These are phyloP conservation scores for Penicillium paradoxum DNA, from an alignment of 495 filamentous ascomycete genomes.

Conservation along the genomic window DNA sequence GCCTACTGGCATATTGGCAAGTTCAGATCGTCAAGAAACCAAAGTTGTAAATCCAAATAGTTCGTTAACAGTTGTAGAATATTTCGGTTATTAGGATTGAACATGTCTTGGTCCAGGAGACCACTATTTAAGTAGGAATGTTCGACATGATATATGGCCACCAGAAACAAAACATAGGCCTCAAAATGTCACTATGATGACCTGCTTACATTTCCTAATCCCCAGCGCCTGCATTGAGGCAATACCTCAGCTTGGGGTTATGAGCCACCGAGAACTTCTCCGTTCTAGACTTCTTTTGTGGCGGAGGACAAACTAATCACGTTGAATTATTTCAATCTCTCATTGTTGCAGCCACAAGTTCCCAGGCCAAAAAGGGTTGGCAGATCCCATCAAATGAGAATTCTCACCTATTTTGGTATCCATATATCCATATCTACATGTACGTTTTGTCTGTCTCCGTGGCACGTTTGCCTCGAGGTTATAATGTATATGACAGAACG, in stretches of 20 bases:
- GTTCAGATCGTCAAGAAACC: background rate
- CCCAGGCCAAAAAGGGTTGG: background rate
- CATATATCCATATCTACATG: background rate
- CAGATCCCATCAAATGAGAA: background rate
- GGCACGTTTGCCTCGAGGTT: background rate
- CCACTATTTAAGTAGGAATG: background rate
- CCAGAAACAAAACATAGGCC: background rate
- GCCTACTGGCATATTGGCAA: conserved; percentile 9
- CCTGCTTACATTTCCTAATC: background rate
- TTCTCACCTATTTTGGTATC: background rate
- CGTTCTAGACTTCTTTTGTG: conserved; percentile 1
- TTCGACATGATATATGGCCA: background rate
- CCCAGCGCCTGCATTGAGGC: background rate
- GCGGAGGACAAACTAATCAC: background rate
- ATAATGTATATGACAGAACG: background rate
- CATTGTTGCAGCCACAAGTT: background rate
- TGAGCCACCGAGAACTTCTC: background rate
- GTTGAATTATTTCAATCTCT: background rate
- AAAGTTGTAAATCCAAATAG: background rate
- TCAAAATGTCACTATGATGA: conserved; percentile 6
- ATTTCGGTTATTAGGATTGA: background rate
- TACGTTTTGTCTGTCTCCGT: no score
- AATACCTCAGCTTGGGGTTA: background rate
- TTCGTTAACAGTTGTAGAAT: background rate
- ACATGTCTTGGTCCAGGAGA: background rate